Percentiles rank a stretch among this genome's conserved stretches.
Conservation (phyloP, 495 filamentous ascomycete genomes). For the Hyphodiscus hymeniophilus region DNA sequence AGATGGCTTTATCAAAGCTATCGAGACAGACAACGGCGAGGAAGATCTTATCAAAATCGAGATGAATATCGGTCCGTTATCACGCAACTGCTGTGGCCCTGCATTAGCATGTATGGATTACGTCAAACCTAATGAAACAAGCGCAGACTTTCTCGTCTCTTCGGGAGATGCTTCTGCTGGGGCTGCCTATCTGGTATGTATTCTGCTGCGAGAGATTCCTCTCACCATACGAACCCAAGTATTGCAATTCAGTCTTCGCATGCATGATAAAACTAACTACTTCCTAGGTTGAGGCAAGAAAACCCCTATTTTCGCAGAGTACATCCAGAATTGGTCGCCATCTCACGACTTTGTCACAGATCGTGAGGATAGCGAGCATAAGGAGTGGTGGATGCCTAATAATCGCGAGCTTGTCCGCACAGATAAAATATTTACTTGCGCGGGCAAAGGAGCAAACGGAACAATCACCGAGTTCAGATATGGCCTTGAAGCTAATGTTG, state of each 20-base stretch:
- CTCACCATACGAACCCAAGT: not conserved
- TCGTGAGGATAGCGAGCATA: slow-evolving; percentile 9
- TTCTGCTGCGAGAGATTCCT: slow-evolving; percentile 16
- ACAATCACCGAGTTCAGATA: slow-evolving; percentile 62
- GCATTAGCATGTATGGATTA: slow-evolving; percentile 55
- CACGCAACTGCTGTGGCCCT: slow-evolving; percentile 53
- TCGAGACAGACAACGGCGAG: slow-evolving; percentile 50
- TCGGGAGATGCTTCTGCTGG: slow-evolving; percentile 80
- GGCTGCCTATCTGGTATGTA: slow-evolving; percentile 63
- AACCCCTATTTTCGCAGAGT: slow-evolving; percentile 40
- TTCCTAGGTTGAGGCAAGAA: slow-evolving; percentile 30
- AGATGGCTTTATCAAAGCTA: slow-evolving; percentile 63
- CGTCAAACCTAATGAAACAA: slow-evolving; percentile 26
- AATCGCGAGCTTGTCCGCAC: slow-evolving; percentile 13
- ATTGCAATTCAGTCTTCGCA: too few species aligned
- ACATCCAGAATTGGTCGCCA: slow-evolving; percentile 80
- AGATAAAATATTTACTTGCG: slow-evolving; percentile 50
- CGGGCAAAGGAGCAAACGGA: slow-evolving; percentile 49
- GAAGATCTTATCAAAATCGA: slow-evolving; percentile 35
- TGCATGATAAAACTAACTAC: not conserved
- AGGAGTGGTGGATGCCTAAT: not conserved
- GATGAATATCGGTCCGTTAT: slow-evolving; percentile 48
- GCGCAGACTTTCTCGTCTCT: slow-evolving; percentile 68
- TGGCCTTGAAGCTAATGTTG: slow-evolving; percentile 61
- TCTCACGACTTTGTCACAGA: slow-evolving; percentile 57